Evolutionary conservation across 2,329 filamentous ascomycete genomes (phyloP), one percentile per base, ranked within the genome.

Genomic region (Sclerotinia nivalis): DNA sequence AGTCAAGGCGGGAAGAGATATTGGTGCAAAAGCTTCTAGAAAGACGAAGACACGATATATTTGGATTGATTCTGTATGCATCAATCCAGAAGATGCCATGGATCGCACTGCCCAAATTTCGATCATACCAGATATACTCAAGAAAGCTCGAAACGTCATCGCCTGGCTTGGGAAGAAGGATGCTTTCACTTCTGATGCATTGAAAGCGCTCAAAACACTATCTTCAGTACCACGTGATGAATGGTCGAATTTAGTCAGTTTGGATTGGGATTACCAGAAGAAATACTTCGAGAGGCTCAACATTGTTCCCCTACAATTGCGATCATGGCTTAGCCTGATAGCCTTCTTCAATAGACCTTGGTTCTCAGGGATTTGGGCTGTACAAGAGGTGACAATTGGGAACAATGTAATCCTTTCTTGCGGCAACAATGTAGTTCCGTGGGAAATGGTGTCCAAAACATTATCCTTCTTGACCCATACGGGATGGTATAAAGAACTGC

Each of bases 41-140:
- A 68, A 47, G 31, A 43, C 13, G 13, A 61, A 40, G 34, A 60
- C 12, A n/a, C 43, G n/a, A 68, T 62, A 68, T 13, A 28, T 68
- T 28, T 72, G 71, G 71, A 64, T 72, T 8, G 70, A 72, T 52
- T 70, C 71, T 22, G 58, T 72, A 5, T 72, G 71, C 45, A 71
- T 72, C 12, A 50, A 72, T 59, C 58, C 70, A 66, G 47, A 69
- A 28, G 56, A 73, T 72, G 12, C 43, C 9, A 45, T 65, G 13
- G 72, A 73, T 40, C 50, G 62, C 7, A 70, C 59, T 28, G n/a
- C 40, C 25, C 72, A 72, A 45, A 68, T 74, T 15, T 68, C 31
- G 15, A 66, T 68, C 31, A 68, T 73, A 69, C 43, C 65, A 9
- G 22, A 68, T 20, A 73, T 73, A 22, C 72, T 72, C 37, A 60